These are phyloP conservation scores for Citrus unshiu DNA, from an alignment of 345 rosid species.

Conservation along the genomic window DNA sequence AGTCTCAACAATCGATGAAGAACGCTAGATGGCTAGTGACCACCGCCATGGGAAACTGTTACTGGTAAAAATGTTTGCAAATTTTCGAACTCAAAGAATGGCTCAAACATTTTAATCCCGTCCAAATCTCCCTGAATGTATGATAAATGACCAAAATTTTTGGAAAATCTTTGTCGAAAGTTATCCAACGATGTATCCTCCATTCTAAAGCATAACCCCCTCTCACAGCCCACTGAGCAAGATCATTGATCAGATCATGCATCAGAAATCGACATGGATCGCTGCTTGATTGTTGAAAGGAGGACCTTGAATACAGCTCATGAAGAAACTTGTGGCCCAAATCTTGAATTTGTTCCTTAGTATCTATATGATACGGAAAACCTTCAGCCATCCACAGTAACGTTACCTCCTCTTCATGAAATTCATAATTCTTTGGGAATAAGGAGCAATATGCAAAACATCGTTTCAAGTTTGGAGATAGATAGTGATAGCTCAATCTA, in stretches of 20 bases:
- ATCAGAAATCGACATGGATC: neutral
- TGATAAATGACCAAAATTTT: neutral
- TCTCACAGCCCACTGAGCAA: neutral
- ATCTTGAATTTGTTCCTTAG: neutral
- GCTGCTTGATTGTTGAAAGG: neutral
- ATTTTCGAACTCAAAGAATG: neutral
- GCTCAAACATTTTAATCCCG: neutral
- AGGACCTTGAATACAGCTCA: neutral
- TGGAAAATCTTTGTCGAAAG: neutral
- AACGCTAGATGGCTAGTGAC: neutral
- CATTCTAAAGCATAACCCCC: neutral
- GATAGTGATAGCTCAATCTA: conserved; percentile 26
- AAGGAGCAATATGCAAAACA: conserved; percentile 38
- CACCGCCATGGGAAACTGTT: too few species aligned
- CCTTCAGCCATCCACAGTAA: conserved; percentile 40
- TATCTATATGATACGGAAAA: neutral
- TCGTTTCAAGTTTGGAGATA: conserved; percentile 29
- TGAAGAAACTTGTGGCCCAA: neutral
- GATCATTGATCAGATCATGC: conserved; percentile 11
- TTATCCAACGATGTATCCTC: neutral
- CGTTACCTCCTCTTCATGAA: conserved; percentile 22
- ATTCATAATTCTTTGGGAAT: conserved; percentile 32
- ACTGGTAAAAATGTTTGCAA: neutral
- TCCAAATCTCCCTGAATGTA: neutral
- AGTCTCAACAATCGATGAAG: neutral